Base-by-base conservation (phyloP, 768 basidiomycete species). In the Lactarius deliciosus region DNA sequence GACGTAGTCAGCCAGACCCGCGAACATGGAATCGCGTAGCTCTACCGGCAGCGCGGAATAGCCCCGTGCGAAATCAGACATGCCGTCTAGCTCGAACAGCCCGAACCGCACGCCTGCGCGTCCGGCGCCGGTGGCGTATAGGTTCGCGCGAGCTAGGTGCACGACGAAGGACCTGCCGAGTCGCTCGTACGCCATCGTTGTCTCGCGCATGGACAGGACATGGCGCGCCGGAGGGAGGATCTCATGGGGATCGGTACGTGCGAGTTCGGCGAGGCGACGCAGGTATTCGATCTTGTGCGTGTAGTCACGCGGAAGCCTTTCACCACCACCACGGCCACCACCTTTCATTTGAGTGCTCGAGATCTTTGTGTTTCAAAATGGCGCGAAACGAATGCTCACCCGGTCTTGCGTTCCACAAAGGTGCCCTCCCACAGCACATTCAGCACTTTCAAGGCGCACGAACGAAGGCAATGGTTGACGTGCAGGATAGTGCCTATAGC, bases 391-490 rank as follows among this genome's bases (percentile, higher is more conserved):
- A 32, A 56, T 20, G 56, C 50, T 20, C 53, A 63, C 62, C 62
- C 38, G 3, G 62, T 34, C 34, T 63, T 53, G 22, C 41, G 43
- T 25, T 63, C 62, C 7, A 55, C 53, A 16, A 63, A 63, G 18
- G 62, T 54, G 25, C 62, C 62, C 20, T 54, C 62, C 62, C 62
- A 63, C 6, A 63, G 54, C 13, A 34, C 22, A n/a, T 40, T 50
- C 8, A 63, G 25, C n/a, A 55, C 25, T 36, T 54, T 54, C 34
- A 55, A 36, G 22, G 53, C 54, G 62, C 62, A 63, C 16, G 22
- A 56, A 20, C 62, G 62, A 30, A 63, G 36, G 62, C 62, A 63
- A 16, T 63, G 43, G 9, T 54, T 63, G 15, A 63, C 53, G 25
- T 55, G 62, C 62, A 63, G 20, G 7, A 63, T 54, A 5, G 53